Base-by-base conservation (phyloP, 2,329 filamentous ascomycete species). In the Fusarium pininemorale region DNA sequence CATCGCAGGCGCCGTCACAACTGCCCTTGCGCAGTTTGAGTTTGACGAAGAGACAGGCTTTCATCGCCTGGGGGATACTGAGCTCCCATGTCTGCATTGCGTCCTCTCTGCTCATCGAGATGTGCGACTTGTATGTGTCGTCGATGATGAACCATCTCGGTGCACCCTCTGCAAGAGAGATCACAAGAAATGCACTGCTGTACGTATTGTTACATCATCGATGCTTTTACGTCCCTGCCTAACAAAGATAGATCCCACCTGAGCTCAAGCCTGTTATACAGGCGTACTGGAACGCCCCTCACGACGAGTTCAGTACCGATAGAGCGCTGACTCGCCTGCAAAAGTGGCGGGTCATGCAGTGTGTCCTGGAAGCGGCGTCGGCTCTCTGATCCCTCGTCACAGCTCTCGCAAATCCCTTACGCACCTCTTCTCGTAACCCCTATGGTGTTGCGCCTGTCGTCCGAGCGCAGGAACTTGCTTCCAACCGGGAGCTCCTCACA, bases 21-120 rank as follows among this genome's bases (percentile, higher is more conserved):
- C 44, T 47, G 44, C 24, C 6, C 24, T 47, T 10, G 5, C 18
- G 12, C 4, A 22, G 7, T 20, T 26, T 0, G 24, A 47, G 14
- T 15, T 22, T 3, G 18, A 20, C 18, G 12, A 47, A 47, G 44
- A 47, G 44, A 28, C 12, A 4, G 24, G 44, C 7, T 24, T 42
- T 0, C 1, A n/a, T 42, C 41, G 41, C 41, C 41, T 10, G 3
- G 8, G 6, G 8, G 41, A 0, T 7, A 14, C 13, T 10, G 41
- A 42, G 41, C 14, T 42, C n/a, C n/a, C 41, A 9, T 42, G 24
- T 11, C 44, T 47, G 11, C 24, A 47, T 28, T 47, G 18, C 18
- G 18, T 3, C 24, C 24, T 22, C 8, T 47, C 24, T 6, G 20
- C 26, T 13, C 45, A 30, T 22, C 26, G 18, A 26, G 26, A 48